These are phyloP conservation scores for Mycena sanguinolenta DNA, from an alignment of 768 basidiomycete species.

Conservation along the genomic window DNA sequence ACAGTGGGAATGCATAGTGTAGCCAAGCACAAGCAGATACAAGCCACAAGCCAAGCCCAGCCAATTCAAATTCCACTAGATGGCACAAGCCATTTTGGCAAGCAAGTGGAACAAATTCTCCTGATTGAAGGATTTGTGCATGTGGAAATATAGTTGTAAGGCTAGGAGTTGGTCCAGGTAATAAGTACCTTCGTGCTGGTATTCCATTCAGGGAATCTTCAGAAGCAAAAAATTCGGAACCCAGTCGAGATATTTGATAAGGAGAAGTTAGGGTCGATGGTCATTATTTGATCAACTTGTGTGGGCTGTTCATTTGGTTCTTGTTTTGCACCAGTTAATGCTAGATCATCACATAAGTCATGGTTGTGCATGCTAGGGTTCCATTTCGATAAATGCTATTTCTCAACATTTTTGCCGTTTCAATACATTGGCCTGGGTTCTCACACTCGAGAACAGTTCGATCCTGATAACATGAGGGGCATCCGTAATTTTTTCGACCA, in stretches of 20 bases:
- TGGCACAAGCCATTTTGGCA: too few relatives aligned
- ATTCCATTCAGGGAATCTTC: constrained; percentile 1
- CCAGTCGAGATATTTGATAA: neutral
- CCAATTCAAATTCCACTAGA: too few relatives aligned
- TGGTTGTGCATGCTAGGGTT: neutral
- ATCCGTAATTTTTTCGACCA: neutral
- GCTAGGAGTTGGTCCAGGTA: too few relatives aligned
- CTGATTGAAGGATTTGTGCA: too few relatives aligned
- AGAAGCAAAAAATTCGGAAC: constrained; percentile 15
- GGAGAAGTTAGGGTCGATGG: neutral
- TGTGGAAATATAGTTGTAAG: too few relatives aligned
- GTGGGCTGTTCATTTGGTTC: neutral
- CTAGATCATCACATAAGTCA: constrained; percentile 1
- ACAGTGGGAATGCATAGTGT: too few relatives aligned
- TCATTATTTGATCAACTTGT: neutral
- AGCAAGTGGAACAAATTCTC: too few relatives aligned
- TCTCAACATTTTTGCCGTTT: constrained; percentile 6
- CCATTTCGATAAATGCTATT: neutral
- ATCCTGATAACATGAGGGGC: neutral
- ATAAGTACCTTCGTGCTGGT: neutral
- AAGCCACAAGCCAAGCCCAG: too few relatives aligned
- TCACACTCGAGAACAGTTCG: neutral
- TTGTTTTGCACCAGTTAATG: constrained; percentile 1
- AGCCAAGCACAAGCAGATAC: too few relatives aligned
- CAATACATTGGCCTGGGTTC: neutral